Evolutionary conservation across 371 early-diverging fungal genomes (phyloP).

Genomic region (Blakeslea trispora): DNA sequence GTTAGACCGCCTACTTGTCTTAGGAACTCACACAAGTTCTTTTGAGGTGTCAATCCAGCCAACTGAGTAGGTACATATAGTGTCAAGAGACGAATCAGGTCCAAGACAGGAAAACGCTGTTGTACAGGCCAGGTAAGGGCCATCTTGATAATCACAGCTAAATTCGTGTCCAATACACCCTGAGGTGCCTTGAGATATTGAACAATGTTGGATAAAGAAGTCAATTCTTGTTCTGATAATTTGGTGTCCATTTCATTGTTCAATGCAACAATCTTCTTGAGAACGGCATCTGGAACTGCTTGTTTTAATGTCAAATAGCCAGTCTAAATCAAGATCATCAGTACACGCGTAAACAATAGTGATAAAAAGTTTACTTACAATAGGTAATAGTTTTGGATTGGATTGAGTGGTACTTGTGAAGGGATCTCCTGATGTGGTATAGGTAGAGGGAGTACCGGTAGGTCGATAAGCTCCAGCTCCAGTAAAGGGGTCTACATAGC

Average conservation of each 20-base stretch:
- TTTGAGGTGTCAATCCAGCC: constrained; percentile 20
- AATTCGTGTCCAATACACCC: neutral
- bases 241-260: constrained; percentile 44
- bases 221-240: constrained; percentile 40
- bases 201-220: constrained; percentile 33
- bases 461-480: constrained; percentile 27
- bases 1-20: constrained; percentile 27
- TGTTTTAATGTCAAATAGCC: constrained; percentile 66
- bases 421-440: too few relatives aligned
- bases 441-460: constrained; percentile 4
- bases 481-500: constrained; percentile 39
- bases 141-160: constrained; percentile 40
- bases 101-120: constrained; percentile 84
- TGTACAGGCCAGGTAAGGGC: constrained; percentile 62
- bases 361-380: constrained; percentile 16
- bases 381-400: constrained; percentile 21
- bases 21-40: constrained; percentile 37
- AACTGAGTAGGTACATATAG: constrained; percentile 49
- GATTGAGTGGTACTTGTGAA: too few relatives aligned
- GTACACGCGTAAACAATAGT: too few relatives aligned
- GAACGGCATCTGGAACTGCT: constrained; percentile 73
- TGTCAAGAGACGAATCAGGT: constrained; percentile 75
- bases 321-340: too few relatives aligned
- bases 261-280: constrained; percentile 71
- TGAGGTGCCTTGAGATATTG: constrained; percentile 46